Evolutionary conservation across 2,329 filamentous ascomycete genomes (phyloP).

Genomic region (Sodiomyces alkalinus): DNA sequence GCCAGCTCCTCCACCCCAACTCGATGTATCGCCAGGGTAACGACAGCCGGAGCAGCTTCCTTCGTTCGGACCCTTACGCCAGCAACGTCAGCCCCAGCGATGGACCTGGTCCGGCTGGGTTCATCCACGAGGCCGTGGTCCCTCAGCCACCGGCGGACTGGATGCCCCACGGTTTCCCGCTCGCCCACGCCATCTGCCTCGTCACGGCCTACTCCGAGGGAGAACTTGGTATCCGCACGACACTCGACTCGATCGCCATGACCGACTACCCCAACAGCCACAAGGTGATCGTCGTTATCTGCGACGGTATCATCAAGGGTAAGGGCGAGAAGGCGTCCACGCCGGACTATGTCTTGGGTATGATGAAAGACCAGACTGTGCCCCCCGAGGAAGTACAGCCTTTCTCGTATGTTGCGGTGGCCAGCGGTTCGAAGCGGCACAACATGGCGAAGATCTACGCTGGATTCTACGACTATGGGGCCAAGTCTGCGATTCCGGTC

Average conservation of each 20-base stretch:
- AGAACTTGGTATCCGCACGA: slow-evolving; percentile 80
- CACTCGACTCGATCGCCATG: slow-evolving; percentile 87
- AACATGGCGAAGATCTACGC: slow-evolving; percentile 99
- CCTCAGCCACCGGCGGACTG: slow-evolving; percentile 93
- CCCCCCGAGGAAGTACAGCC: slow-evolving; percentile 69
- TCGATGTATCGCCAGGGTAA: slow-evolving; percentile 57
- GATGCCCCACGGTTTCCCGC: slow-evolving; percentile 90
- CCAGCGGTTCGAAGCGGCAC: slow-evolving; percentile 90
- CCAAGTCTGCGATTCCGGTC: slow-evolving; percentile 58
- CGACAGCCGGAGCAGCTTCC: slow-evolving; percentile 49
- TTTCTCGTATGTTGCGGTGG: slow-evolving; percentile 93
- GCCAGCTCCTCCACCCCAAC: slow-evolving; percentile 54
- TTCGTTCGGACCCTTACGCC: slow-evolving; percentile 41
- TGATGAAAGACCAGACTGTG: slow-evolving; percentile 87
- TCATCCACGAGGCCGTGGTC: slow-evolving; percentile 90
- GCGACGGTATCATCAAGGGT: slow-evolving; percentile 95
- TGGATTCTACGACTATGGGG: slow-evolving; percentile 94
- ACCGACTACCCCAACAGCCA: slow-evolving; percentile 99
- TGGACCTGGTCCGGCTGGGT: slow-evolving; percentile 72
- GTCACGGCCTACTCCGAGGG: slow-evolving; percentile 97
- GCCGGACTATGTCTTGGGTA: slow-evolving; percentile 75
- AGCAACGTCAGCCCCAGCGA: slow-evolving; percentile 43
- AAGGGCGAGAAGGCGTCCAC: slow-evolving; percentile 77
- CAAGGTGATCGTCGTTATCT: slow-evolving; percentile 91
- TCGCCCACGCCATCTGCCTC: slow-evolving; percentile 85